Percentiles rank a stretch among this genome's conserved stretches.
phyloP scores from a whole-genome alignment of 495 filamentous ascomycete species.

The Tuber indicum region DNA sequence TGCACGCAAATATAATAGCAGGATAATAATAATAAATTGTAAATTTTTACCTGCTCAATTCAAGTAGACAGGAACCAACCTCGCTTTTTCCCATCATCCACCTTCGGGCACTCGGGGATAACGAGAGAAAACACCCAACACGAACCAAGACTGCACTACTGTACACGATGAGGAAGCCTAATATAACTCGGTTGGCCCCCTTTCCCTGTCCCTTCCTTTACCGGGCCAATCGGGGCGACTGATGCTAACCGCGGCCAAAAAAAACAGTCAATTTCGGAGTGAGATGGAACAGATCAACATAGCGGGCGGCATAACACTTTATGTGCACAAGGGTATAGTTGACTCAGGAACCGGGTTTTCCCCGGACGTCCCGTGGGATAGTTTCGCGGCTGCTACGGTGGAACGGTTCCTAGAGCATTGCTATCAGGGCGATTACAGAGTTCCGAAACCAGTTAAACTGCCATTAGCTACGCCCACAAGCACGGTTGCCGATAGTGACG shows the following conservation, averaged over 20 bases:
- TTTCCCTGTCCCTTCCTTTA: background rate
- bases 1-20: too few species aligned
- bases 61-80: background rate
- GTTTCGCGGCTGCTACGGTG: conserved; percentile 49
- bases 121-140: background rate
- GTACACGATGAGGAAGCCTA: background rate
- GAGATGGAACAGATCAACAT: background rate
- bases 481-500: background rate
- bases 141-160: background rate
- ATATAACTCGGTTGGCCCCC: background rate
- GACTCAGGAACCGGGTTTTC: background rate
- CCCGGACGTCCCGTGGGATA: background rate
- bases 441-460: background rate
- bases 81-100: background rate
- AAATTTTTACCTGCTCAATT: background rate
- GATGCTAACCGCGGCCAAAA: background rate
- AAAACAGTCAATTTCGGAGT: background rate
- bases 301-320: background rate
- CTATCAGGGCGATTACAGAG: conserved; percentile 76
- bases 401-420: conserved; percentile 81
- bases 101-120: background rate
- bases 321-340: background rate
- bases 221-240: background rate
- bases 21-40: too few species aligned
- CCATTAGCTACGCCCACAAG: background rate